These are phyloP conservation scores for Purpureocillium lavendulum DNA, from an alignment of 2,329 filamentous ascomycete genomes.

Conservation along the genomic window DNA sequence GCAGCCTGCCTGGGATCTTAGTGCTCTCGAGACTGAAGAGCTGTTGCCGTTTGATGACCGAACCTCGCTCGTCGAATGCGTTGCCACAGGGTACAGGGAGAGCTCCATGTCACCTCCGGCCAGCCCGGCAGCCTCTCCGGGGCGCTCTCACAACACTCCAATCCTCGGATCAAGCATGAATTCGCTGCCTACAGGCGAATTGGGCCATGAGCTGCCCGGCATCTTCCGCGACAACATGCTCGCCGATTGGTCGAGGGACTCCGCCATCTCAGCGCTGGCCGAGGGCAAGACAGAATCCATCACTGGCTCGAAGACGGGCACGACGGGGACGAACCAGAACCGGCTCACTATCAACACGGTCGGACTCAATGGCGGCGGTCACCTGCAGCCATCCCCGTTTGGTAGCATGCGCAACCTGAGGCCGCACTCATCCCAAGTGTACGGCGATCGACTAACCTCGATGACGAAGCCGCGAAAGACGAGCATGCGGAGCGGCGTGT, in stretches of 20 bases:
- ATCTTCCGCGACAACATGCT: constrained; percentile 69
- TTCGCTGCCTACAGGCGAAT: constrained; percentile 26
- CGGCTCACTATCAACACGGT: constrained; percentile 48
- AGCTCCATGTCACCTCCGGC: constrained; percentile 53
- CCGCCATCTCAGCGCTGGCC: constrained; percentile 59
- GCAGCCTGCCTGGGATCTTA: constrained; percentile 37
- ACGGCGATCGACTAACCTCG: constrained; percentile 23
- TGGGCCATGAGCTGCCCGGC: constrained; percentile 51
- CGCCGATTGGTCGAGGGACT: constrained; percentile 70
- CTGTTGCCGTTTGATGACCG: constrained; percentile 71
- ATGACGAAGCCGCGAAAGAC: constrained; percentile 41
- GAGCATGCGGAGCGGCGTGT: constrained; percentile 43
- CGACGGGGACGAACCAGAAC: constrained; percentile 41
- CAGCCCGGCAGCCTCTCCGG: constrained; percentile 64
- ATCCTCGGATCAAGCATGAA: constrained; percentile 43
- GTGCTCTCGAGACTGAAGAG: constrained; percentile 52
- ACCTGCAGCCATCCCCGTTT: constrained; percentile 34
- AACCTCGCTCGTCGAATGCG: constrained; percentile 61
- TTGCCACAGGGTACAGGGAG: constrained; percentile 63
- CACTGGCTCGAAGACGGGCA: constrained; percentile 64
- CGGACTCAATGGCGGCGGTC: constrained; percentile 29
- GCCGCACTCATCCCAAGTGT: constrained; percentile 35
- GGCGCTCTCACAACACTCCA: constrained; percentile 54
- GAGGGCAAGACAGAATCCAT: constrained; percentile 66
- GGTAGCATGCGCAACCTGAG: constrained; percentile 43